Base-by-base conservation (phyloP, 108 stramenopile genomes). In the Fistulifera pelliculosa region DNA sequence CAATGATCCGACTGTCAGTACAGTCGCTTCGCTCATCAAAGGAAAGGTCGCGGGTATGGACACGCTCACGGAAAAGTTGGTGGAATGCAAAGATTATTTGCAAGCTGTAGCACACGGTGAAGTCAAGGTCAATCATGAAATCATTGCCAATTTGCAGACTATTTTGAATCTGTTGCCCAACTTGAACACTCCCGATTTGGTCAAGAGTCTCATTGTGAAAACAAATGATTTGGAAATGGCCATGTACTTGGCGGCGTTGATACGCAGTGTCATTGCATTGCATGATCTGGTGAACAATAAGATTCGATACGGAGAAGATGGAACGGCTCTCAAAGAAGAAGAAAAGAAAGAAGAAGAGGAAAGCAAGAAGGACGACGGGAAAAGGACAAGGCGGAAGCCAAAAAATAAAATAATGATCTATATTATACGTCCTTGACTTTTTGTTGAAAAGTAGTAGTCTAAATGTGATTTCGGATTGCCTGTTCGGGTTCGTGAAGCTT, bases 141-240 rank as follows among this genome's bases (percentile, higher is more conserved):
- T 97, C 67, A 61, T 92, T 35, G 88, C 88, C 64, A 91, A 95
- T 61, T 66, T 95, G 70, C 98, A 99, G 73, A 81, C 80, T 39
- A 96, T 99, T 64, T 65, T 99, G 60, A 96, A 96, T 74, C 71
- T 99, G 10, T 67, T 99, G 56, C 98, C 98, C 39, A 99, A 99
- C 70, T 71, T 99, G 47, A 96, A 96, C 67, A 85, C 93, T 8
- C 90, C 93, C 41, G 93, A 89, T 57, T 73, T 98, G 56, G 94
- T 95, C 24, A 70, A 80, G 22, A 63, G 81, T 55, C 73, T 97
- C 76, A 62, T 96, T 35, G 83, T 97, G 47, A 96, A 97, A 75
- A 96, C 94, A 41, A 99, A 99, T 74, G 98, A 99, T 68, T 93
- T 98, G 90, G 93, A 98, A 64, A 80, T 98, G 70, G 93, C 86